Evolutionary conservation across 2,329 filamentous ascomycete species (phyloP).

Genomic region (Fusarium sp.): DNA sequence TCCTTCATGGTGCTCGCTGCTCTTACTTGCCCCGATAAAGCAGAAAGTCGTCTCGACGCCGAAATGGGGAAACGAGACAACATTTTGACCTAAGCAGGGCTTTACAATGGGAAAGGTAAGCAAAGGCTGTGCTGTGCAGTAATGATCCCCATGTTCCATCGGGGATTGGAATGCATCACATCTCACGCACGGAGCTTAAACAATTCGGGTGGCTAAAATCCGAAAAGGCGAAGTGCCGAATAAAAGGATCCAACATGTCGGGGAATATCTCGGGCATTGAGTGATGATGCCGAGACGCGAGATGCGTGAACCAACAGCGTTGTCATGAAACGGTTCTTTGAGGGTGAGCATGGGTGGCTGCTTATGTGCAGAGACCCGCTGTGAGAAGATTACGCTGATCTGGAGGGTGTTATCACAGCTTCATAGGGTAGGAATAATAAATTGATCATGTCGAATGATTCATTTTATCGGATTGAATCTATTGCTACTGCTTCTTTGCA

Average conservation of each 20-base stretch:
- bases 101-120: background rate
- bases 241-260: background rate
- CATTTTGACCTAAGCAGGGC: conserved; percentile 1
- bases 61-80: background rate
- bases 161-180: background rate
- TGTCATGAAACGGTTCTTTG: background rate
- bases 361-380: background rate
- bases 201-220: conserved; percentile 4
- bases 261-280: background rate
- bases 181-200: background rate
- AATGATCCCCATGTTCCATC: background rate
- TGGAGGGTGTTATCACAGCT: background rate
- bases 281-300: conserved; percentile 24
- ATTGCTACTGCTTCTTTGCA: background rate
- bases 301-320: background rate
- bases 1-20: conserved; percentile 22
- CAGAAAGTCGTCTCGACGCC: background rate
- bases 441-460: background rate
- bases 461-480: background rate
- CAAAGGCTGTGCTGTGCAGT: background rate
- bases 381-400: background rate
- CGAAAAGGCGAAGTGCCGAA: conserved; percentile 26
- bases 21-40: conserved; percentile 11
- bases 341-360: background rate
- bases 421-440: background rate